Base-by-base conservation (phyloP, 2,329 filamentous ascomycete species). In the Trichoderma sp. region DNA sequence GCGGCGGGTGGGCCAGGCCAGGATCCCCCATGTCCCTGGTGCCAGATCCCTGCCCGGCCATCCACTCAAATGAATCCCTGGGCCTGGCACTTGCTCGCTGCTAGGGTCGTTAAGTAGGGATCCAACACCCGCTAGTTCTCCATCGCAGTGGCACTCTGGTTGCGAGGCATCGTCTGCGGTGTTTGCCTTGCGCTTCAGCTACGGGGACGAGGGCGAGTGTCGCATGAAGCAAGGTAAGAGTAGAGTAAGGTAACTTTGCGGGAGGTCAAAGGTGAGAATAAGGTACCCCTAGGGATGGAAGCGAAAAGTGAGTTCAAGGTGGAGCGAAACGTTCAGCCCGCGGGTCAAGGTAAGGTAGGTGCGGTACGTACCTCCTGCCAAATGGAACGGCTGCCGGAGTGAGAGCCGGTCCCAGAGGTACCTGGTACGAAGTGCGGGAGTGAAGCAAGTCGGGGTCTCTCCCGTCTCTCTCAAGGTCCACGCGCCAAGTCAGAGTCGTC, bases 41-140 rank as follows among this genome's bases (percentile, higher is more conserved):
- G 28, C 10, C 50, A 39, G 34, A 52, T 52, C 50, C 50, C 50
- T 52, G 50, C 21, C 26, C 50, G 50, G 50, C 50, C 30, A 52
- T 52, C 50, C 50, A 34, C 50, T 52, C 50, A 30, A 34, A 52
- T 34, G 34, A 52, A 52, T 52, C 50, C 50, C 15, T 52, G 50
- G 50, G 12, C 50, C 50, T 52, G 50, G 50, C 50, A 52, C 50
- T 52, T 52, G 50, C 50, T 52, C 19, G 50, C 50, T 52, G n/a
- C 50, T 30, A 52, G 50, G 50, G 50, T 52, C 50, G 50, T 26
- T 52, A 52, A 3, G 28, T 52, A 52, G 50, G 50, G 50, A 52
- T 52, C 26, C 50, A 34, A 52, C 26, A 34, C 50, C 50, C 7
- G 50, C 50, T 52, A 52, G 50, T 52, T n/a, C 26, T 52, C 50